A percentile compares a stretch with the other conserved stretches of the same genome.
Evolutionary conservation across 2,329 filamentous ascomycete species (phyloP).

Genomic region (Ophiobolus disseminans): DNA sequence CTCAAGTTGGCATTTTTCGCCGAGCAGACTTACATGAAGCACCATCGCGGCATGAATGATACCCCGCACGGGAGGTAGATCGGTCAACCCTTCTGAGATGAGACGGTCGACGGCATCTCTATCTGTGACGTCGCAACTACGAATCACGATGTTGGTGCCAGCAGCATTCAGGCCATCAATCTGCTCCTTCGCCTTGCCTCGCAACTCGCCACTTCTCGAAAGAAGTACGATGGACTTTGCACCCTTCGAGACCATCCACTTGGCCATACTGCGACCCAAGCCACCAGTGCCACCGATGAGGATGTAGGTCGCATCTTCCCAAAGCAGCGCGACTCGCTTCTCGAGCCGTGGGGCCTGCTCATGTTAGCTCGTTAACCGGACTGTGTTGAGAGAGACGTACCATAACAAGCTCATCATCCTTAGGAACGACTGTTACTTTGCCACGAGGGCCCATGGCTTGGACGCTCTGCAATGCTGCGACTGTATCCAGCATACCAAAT

Average conservation of each 20-base stretch:
- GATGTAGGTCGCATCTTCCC: slow-evolving; percentile 31
- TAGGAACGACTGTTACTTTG: slow-evolving; percentile 25
- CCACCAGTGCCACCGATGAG: slow-evolving; percentile 36
- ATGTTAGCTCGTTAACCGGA: neutral
- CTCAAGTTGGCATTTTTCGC: too few species aligned
- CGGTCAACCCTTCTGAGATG: slow-evolving; percentile 12
- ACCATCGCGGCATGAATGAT: slow-evolving; percentile 37
- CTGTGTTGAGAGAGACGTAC: slow-evolving; percentile 17
- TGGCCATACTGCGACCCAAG: slow-evolving; percentile 32
- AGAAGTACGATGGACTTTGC: slow-evolving; percentile 32
- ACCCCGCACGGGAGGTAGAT: slow-evolving; percentile 31
- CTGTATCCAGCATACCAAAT: slow-evolving; percentile 19
- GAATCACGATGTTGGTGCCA: slow-evolving; percentile 21
- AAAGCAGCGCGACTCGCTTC: slow-evolving; percentile 7
- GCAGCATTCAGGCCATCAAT: slow-evolving; percentile 18
- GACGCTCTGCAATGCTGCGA: slow-evolving; percentile 22
- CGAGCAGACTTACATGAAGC: slow-evolving; percentile 19
- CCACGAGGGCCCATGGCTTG: slow-evolving; percentile 14
- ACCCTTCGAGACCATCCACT: slow-evolving; percentile 33
- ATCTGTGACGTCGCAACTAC: slow-evolving; percentile 26
- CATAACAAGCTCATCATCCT: slow-evolving; percentile 24
- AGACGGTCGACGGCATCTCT: slow-evolving; percentile 18
- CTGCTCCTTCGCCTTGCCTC: slow-evolving; percentile 18
- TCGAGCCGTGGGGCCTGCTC: slow-evolving; percentile 20
- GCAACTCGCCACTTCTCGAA: slow-evolving; percentile 23